Evolutionary conservation across 2,329 filamentous ascomycete species (phyloP).

Genomic region (Colletotrichum noveboracense): DNA sequence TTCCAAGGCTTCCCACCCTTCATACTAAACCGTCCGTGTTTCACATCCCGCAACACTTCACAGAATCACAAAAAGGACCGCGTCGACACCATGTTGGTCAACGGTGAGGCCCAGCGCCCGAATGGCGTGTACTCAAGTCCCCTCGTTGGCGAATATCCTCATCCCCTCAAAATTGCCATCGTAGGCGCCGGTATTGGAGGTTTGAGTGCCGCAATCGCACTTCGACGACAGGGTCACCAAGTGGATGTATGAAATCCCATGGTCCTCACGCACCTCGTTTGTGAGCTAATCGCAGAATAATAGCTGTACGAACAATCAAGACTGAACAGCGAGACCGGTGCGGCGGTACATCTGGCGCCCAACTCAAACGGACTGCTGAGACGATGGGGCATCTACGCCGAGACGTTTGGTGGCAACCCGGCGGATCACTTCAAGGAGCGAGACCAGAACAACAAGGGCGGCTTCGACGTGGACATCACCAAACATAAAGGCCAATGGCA

Average conservation of each 20-base stretch:
- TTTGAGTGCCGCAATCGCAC: constrained; percentile 54
- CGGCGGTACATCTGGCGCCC: constrained; percentile 67
- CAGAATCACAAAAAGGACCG: neutral
- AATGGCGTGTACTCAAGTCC: constrained; percentile 8
- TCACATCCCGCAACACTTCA: neutral
- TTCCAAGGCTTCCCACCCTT: neutral
- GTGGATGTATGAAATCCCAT: constrained; percentile 37
- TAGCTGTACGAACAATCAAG: constrained; percentile 61
- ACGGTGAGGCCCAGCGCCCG: neutral
- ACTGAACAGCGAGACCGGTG: constrained; percentile 61
- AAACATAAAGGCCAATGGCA: constrained; percentile 47
- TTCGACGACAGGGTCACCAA: constrained; percentile 56
- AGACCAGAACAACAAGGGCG: constrained; percentile 38
- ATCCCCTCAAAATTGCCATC: constrained; percentile 26
- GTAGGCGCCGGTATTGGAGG: constrained; percentile 56
- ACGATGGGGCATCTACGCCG: constrained; percentile 40
- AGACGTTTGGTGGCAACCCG: constrained; percentile 38
- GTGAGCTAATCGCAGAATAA: neutral
- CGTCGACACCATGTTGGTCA: neutral
- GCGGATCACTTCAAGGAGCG: constrained; percentile 37
- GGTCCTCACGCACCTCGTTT: neutral
- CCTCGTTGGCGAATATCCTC: constrained; percentile 15
- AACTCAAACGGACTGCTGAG: constrained; percentile 64
- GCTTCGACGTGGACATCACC: constrained; percentile 37
- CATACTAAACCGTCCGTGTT: neutral